Evolutionary conservation across 768 basidiomycete species (phyloP).

Genomic region (Kwoniella bestiolae): DNA sequence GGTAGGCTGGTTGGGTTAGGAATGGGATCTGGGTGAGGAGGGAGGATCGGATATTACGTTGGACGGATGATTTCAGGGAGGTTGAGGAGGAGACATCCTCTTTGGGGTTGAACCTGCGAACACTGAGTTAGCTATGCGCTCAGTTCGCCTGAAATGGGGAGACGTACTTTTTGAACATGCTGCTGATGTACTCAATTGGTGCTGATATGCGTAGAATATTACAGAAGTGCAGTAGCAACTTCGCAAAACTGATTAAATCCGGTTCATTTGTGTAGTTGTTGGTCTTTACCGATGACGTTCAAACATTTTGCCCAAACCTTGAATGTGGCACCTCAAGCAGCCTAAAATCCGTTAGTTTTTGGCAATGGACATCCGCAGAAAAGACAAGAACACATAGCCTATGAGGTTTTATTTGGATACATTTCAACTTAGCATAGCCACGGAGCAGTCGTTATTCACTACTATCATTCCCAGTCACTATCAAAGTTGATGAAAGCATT

Average conservation of each 20-base stretch:
- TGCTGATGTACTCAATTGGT: slow-evolving; percentile 3
- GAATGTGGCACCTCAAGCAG: slow-evolving; percentile 2
- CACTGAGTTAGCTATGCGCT: slow-evolving; percentile 8
- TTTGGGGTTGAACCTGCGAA: slow-evolving; percentile 60
- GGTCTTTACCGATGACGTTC: slow-evolving; percentile 8
- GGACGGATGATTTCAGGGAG: slow-evolving; percentile 89
- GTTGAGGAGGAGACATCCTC: slow-evolving; percentile 87
- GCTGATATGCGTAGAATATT: neutral
- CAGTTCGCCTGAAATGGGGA: neutral
- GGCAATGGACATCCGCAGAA: neutral
- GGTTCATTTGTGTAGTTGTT: too few species aligned
- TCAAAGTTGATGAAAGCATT: neutral
- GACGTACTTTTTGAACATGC: slow-evolving; percentile 59
- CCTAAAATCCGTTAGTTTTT: neutral
- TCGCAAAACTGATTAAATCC: neutral
- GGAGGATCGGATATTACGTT: slow-evolving; percentile 79
- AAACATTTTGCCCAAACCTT: neutral
- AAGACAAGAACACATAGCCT: too few species aligned
- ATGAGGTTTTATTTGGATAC: neutral
- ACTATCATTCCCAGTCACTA: neutral
- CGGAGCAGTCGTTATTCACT: too few species aligned
- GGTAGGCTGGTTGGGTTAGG: slow-evolving; percentile 50
- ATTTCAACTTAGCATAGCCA: neutral
- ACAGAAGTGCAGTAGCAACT: neutral
- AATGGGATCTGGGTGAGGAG: slow-evolving; percentile 75